Evolutionary conservation across 345 rosid genomes (phyloP).

Genomic region (Sisymbrium irio): DNA sequence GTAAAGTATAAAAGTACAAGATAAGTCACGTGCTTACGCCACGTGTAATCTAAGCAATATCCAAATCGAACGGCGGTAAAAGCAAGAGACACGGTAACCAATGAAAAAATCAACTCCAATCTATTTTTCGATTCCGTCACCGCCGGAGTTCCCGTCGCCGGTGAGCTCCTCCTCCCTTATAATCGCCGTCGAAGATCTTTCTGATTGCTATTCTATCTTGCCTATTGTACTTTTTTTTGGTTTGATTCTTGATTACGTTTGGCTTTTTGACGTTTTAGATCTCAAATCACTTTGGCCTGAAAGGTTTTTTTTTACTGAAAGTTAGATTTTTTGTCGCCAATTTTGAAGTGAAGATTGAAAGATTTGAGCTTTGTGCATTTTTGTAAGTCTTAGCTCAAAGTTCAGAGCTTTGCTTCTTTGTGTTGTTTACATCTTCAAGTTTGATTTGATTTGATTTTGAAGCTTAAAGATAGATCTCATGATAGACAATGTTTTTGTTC

Average conservation of each 20-base stretch:
- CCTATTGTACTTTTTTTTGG: too few relatives aligned
- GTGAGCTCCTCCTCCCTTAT: too few relatives aligned
- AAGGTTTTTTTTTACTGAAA: background rate
- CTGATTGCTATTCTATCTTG: background rate
- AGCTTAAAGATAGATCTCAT: background rate
- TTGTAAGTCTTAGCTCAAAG: background rate
- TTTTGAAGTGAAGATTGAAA: background rate
- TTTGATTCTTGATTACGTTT: background rate
- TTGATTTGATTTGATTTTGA: background rate
- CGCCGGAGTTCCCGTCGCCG: background rate
- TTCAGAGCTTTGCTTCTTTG: background rate
- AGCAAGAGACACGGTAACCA: background rate
- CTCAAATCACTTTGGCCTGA: background rate
- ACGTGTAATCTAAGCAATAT: slow-evolving; percentile 33
- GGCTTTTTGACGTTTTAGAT: slow-evolving; percentile 2
- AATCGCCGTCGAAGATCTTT: too few relatives aligned
- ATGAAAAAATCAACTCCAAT: background rate
- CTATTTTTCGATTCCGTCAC: slow-evolving; percentile 5
- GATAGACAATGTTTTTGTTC: background rate
- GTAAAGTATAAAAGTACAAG: background rate
- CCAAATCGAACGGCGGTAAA: slow-evolving; percentile 30
- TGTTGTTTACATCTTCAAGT: background rate
- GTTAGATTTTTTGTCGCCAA: background rate
- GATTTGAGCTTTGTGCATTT: background rate
- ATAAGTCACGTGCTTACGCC: slow-evolving; percentile 9